Conservation (phyloP, 2,329 filamentous ascomycete genomes). For the Metarhizium anisopliae region DNA sequence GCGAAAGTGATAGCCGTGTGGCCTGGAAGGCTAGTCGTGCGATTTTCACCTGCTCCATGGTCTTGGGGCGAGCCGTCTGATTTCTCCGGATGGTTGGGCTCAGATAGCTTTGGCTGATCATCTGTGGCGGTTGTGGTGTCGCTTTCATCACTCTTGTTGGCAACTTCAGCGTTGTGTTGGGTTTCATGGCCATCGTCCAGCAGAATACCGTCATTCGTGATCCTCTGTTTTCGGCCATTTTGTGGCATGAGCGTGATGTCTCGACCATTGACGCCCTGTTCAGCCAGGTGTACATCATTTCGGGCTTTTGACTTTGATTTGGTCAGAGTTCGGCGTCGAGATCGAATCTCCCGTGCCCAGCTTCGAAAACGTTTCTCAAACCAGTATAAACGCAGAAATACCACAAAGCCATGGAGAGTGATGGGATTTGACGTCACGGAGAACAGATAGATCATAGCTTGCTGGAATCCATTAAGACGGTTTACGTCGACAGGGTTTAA, state of each 20-base stretch:
- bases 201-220: slow-evolving; percentile 53
- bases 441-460: slow-evolving; percentile 63
- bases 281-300: slow-evolving; percentile 37
- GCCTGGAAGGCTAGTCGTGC: slow-evolving; percentile 5
- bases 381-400: slow-evolving; percentile 92
- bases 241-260: slow-evolving; percentile 58
- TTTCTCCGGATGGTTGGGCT: slow-evolving; percentile 3
- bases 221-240: slow-evolving; percentile 42
- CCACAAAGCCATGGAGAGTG: slow-evolving; percentile 74
- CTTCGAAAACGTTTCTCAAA: slow-evolving; percentile 94
- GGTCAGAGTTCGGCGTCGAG: slow-evolving; percentile 54
- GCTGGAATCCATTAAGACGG: slow-evolving; percentile 59
- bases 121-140: slow-evolving; percentile 22
- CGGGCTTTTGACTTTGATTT: slow-evolving; percentile 46
- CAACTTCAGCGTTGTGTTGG: slow-evolving; percentile 11
- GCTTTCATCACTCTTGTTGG: slow-evolving; percentile 27
- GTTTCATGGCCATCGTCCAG: slow-evolving; percentile 31
- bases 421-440: slow-evolving; percentile 74
- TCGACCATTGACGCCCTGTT: slow-evolving; percentile 56
- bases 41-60: background rate
- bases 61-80: background rate
- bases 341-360: slow-evolving; percentile 64
- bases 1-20: slow-evolving; percentile 54
- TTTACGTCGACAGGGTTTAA: slow-evolving; percentile 74
- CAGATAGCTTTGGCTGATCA: slow-evolving; percentile 7